Evolutionary conservation across 2,329 filamentous ascomycete genomes (phyloP).

Genomic region (Epichloe bromicola): DNA sequence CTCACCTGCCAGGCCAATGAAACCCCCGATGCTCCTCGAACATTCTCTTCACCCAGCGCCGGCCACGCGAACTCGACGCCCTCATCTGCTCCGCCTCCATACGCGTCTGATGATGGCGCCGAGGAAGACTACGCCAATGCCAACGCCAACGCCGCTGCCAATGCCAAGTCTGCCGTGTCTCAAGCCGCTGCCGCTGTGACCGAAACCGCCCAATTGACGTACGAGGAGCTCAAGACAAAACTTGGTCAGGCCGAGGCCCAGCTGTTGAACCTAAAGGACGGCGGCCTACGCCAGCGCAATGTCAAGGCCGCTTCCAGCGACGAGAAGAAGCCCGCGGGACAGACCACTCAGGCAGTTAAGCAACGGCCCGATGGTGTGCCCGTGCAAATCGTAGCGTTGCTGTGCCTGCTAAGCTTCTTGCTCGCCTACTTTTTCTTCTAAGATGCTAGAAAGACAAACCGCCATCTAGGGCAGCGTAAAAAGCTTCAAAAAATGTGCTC

Average conservation of each 20-base stretch:
- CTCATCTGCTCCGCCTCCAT: constrained; percentile 20
- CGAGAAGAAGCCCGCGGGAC: constrained; percentile 34
- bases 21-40: constrained; percentile 31
- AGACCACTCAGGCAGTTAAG: constrained; percentile 40
- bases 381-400: constrained; percentile 66
- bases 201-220: constrained; percentile 26
- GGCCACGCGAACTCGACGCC: constrained; percentile 20
- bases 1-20: constrained; percentile 18
- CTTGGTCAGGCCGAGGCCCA: constrained; percentile 63
- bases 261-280: constrained; percentile 57
- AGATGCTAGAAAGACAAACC: background rate
- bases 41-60: constrained; percentile 30
- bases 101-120: constrained; percentile 20
- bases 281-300: constrained; percentile 71
- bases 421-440: constrained; percentile 96
- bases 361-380: constrained; percentile 63
- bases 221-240: constrained; percentile 56
- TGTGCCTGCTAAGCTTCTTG: constrained; percentile 85
- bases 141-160: constrained; percentile 12
- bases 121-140: constrained; percentile 14
- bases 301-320: constrained; percentile 36
- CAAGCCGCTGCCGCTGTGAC: constrained; percentile 35
- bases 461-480: too few relatives aligned
- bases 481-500: too few relatives aligned
- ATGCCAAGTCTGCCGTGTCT: constrained; percentile 17